These are phyloP conservation scores for Reutealis trisperma DNA, from an alignment of 345 rosid genomes.

Conservation along the genomic window DNA sequence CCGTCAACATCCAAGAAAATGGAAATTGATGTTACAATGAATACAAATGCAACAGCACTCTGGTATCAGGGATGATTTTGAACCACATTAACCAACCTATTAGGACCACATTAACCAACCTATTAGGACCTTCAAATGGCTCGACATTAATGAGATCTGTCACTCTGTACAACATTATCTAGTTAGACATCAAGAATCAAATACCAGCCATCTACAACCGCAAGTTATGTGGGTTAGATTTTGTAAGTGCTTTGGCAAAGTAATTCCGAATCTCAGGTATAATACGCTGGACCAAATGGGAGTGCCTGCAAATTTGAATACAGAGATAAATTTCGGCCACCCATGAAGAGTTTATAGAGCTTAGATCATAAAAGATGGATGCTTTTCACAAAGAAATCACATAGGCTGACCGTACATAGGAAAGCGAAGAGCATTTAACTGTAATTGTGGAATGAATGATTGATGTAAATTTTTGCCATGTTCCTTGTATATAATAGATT, in stretches of 20 bases:
- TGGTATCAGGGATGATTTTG: constrained; percentile 21
- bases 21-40: constrained; percentile 19
- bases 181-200: constrained; percentile 41
- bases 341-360: not conserved
- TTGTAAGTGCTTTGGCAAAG: constrained; percentile 69
- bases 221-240: constrained; percentile 57
- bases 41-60: constrained; percentile 19
- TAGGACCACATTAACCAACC: constrained; percentile 24
- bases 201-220: constrained; percentile 52
- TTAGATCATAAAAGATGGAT: not conserved
- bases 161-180: constrained; percentile 49
- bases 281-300: constrained; percentile 67
- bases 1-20: constrained; percentile 23
- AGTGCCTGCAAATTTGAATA: constrained; percentile 42
- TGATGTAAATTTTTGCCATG: not conserved
- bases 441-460: not conserved
- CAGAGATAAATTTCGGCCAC: not conserved
- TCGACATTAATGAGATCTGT: constrained; percentile 30
- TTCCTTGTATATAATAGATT: not conserved
- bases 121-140: constrained; percentile 23
- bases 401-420: not conserved
- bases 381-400: not conserved
- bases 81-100: constrained; percentile 28
- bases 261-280: constrained; percentile 78
- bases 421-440: not conserved